Evolutionary conservation across 495 filamentous ascomycete genomes (phyloP).

Genomic region (Collariella sp.): DNA sequence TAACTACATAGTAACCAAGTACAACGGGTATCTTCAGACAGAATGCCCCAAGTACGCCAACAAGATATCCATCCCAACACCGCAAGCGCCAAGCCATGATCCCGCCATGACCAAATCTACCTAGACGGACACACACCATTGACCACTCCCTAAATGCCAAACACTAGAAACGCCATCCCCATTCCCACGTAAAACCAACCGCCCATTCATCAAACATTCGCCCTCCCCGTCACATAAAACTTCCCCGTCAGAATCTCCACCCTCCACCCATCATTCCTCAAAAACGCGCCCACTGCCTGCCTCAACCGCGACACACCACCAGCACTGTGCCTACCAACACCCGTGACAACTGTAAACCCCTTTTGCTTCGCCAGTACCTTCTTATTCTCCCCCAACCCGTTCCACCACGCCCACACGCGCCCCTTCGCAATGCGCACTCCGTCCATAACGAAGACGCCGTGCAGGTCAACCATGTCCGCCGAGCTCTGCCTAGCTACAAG

Average conservation of each 20-base stretch:
- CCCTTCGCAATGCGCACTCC: constrained; percentile 65
- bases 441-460: constrained; percentile 73
- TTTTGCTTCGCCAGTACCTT: constrained; percentile 19
- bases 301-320: constrained; percentile 66
- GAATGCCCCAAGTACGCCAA: too few relatives aligned
- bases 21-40: too few relatives aligned
- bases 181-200: background rate
- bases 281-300: constrained; percentile 68
- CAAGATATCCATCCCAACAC: too few relatives aligned
- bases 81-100: too few relatives aligned
- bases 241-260: constrained; percentile 59
- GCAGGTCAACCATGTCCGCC: constrained; percentile 58
- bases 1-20: too few relatives aligned
- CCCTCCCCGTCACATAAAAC: constrained; percentile 54
- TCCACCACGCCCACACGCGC: constrained; percentile 71
- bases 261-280: constrained; percentile 75
- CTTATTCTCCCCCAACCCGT: constrained; percentile 51
- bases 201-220: background rate
- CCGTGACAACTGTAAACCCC: constrained; percentile 69
- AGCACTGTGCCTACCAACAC: constrained; percentile 68
- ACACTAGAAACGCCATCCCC: background rate
- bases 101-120: too few relatives aligned
- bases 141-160: background rate
- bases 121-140: too few relatives aligned
- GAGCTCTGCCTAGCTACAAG: constrained; percentile 55